phyloP scores from a whole-genome alignment of 2,329 filamentous ascomycete species.

The Paraconiothyrium sp. region DNA sequence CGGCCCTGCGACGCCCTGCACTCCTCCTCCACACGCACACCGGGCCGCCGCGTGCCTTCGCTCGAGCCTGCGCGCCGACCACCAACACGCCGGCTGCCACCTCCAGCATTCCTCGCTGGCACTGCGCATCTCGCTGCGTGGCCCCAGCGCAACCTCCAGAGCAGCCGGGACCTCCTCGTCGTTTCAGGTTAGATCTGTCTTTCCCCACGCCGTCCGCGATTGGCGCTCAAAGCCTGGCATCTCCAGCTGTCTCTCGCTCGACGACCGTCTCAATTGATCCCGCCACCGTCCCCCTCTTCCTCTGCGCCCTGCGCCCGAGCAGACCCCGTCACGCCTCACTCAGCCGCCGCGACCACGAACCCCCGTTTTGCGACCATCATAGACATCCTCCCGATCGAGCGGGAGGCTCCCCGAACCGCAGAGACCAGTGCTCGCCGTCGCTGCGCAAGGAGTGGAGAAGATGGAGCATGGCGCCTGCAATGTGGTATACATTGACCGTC shows the following conservation, averaged over 20 bases:
- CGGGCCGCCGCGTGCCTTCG: neutral
- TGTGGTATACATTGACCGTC: constrained; percentile 56
- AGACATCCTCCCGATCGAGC: constrained; percentile 38
- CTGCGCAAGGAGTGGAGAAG: constrained; percentile 42
- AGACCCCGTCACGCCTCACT: constrained; percentile 18
- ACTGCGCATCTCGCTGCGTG: constrained; percentile 24
- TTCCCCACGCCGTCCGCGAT: constrained; percentile 30
- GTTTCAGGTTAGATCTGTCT: constrained; percentile 44
- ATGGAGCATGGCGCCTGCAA: constrained; percentile 58
- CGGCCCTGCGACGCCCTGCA: neutral
- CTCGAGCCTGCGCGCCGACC: neutral
- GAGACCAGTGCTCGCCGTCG: constrained; percentile 43
- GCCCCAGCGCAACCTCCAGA: constrained; percentile 12
- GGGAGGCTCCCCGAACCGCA: constrained; percentile 38
- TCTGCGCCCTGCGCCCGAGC: constrained; percentile 4
- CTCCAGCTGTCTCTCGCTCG: constrained; percentile 16
- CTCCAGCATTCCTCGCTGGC: constrained; percentile 19
- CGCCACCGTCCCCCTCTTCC: constrained; percentile 14
- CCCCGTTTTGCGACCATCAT: constrained; percentile 32
- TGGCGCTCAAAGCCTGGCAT: constrained; percentile 22
- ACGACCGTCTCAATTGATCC: constrained; percentile 27
- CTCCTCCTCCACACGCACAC: neutral
- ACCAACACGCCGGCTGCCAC: neutral
- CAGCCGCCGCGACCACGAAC: constrained; percentile 21
- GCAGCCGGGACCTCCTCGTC: constrained; percentile 25